Percentiles rank a stretch among this genome's conserved stretches.
These are phyloP conservation scores for Bretziella fagacearum DNA, from an alignment of 2,329 filamentous ascomycete genomes.

Conservation along the genomic window DNA sequence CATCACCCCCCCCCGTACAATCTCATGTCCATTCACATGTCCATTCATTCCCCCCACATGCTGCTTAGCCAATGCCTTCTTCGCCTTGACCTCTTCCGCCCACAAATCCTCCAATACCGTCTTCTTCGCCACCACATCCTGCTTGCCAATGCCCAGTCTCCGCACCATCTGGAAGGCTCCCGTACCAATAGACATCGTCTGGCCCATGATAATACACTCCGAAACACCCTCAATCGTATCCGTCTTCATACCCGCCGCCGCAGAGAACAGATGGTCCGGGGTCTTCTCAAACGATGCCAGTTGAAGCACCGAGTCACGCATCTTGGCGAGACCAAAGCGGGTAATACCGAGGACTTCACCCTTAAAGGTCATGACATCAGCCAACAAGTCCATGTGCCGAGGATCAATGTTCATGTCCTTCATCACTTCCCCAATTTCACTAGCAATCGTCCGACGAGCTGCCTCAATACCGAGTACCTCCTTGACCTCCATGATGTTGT, in stretches of 20 bases:
- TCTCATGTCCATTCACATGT: background rate
- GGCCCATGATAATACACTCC: constrained; percentile 97
- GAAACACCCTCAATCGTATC: constrained; percentile 86
- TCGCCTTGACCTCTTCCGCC: constrained; percentile 18
- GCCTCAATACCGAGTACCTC: constrained; percentile 91
- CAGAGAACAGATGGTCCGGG: constrained; percentile 90
- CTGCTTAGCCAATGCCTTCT: constrained; percentile 7
- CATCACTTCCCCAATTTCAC: constrained; percentile 83
- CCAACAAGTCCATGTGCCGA: constrained; percentile 90
- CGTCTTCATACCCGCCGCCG: constrained; percentile 77
- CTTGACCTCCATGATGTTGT: constrained; percentile 78
- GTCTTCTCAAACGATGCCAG: constrained; percentile 97
- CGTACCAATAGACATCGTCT: constrained; percentile 81
- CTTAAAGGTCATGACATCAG: constrained; percentile 98
- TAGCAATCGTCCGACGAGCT: constrained; percentile 71
- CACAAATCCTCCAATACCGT: constrained; percentile 58
- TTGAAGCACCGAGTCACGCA: constrained; percentile 85
- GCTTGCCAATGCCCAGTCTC: constrained; percentile 47
- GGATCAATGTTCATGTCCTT: constrained; percentile 88
- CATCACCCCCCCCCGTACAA: constrained; percentile 7
- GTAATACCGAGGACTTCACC: constrained; percentile 94
- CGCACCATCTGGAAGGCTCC: constrained; percentile 83
- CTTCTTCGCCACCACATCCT: constrained; percentile 39
- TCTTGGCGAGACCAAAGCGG: constrained; percentile 88
- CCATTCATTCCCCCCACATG: background rate